A percentile compares a stretch with the other conserved stretches of the same genome.
phyloP scores from a whole-genome alignment of 495 filamentous ascomycete genomes.

The Talaromyces borbonicus region DNA sequence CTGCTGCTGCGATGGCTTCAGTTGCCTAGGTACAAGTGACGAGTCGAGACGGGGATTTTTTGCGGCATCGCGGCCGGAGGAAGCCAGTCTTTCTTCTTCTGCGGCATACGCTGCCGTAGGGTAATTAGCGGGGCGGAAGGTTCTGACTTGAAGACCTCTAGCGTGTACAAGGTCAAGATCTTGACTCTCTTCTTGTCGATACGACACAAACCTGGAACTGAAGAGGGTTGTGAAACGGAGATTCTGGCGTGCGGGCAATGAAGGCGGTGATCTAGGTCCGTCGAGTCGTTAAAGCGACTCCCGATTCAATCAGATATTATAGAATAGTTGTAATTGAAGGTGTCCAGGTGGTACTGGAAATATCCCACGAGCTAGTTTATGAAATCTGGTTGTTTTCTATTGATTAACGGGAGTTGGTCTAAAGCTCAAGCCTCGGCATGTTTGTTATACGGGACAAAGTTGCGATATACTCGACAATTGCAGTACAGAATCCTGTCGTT shows the following conservation, averaged over 20 bases:
- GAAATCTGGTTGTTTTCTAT: neutral
- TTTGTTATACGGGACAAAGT: neutral
- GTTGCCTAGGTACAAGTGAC: neutral
- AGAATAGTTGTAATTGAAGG: too few relatives aligned
- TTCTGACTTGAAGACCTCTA: too few relatives aligned
- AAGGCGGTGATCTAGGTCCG: neutral
- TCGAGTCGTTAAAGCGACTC: too few relatives aligned
- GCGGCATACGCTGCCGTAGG: slow-evolving; percentile 8
- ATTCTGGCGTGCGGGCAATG: neutral
- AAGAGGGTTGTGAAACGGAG: neutral
- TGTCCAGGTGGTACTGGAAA: too few relatives aligned
- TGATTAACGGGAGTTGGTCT: too few relatives aligned
- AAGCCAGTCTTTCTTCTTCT: slow-evolving; percentile 8
- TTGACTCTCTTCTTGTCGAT: too few relatives aligned
- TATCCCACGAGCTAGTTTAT: neutral
- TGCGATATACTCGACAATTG: neutral
- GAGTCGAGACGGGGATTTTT: neutral
- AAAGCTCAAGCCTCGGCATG: slow-evolving; percentile 4
- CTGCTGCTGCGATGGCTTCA: neutral
- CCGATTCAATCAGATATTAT: too few relatives aligned
- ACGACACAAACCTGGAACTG: too few relatives aligned
- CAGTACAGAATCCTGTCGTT: too few relatives aligned
- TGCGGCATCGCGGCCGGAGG: slow-evolving; percentile 8
- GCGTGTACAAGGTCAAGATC: too few relatives aligned
- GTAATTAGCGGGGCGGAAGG: neutral